These are phyloP conservation scores for Heritiera littoralis DNA, from an alignment of 345 rosid species.

Conservation along the genomic window DNA sequence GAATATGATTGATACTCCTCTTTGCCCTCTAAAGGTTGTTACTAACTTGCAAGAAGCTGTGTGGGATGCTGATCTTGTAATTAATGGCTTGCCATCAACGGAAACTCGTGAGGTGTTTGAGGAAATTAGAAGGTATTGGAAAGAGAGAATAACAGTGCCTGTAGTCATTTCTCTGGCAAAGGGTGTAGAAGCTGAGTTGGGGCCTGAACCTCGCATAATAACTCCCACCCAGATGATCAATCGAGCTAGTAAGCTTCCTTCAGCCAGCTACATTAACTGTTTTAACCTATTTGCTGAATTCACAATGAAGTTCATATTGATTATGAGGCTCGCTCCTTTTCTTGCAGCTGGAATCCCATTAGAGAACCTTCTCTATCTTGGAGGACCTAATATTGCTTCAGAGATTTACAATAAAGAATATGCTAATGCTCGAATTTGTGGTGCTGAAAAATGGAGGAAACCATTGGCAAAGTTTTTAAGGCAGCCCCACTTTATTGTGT, in stretches of 20 bases:
- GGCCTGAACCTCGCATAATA: slow-evolving; percentile 74
- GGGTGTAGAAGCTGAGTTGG: slow-evolving; percentile 87
- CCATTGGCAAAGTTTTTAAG: slow-evolving; percentile 83
- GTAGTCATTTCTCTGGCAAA: slow-evolving; percentile 84
- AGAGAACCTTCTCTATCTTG: slow-evolving; percentile 89
- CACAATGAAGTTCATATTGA: background rate
- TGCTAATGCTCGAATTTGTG: slow-evolving; percentile 98
- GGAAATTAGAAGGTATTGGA: slow-evolving; percentile 85
- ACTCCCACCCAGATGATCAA: slow-evolving; percentile 94
- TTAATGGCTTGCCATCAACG: slow-evolving; percentile 94
- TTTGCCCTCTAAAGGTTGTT: slow-evolving; percentile 91
- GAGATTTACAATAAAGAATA: slow-evolving; percentile 93
- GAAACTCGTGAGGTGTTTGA: slow-evolving; percentile 83
- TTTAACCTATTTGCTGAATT: background rate
- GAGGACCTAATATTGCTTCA: slow-evolving; percentile 97
- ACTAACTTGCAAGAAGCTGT: slow-evolving; percentile 96
- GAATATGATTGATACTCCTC: slow-evolving; percentile 93
- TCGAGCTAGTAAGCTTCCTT: slow-evolving; percentile 72
- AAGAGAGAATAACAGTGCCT: slow-evolving; percentile 77
- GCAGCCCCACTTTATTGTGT: slow-evolving; percentile 88
- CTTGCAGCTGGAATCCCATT: slow-evolving; percentile 70
- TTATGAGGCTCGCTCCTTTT: slow-evolving; percentile 3
- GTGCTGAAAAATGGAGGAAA: slow-evolving; percentile 93
- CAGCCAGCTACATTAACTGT: slow-evolving; percentile 7
- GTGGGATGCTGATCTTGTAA: slow-evolving; percentile 97